Percentiles rank a stretch among this genome's conserved stretches.
phyloP scores from a whole-genome alignment of 2,329 filamentous ascomycete species.

The Teratosphaeriaceae sp. region DNA sequence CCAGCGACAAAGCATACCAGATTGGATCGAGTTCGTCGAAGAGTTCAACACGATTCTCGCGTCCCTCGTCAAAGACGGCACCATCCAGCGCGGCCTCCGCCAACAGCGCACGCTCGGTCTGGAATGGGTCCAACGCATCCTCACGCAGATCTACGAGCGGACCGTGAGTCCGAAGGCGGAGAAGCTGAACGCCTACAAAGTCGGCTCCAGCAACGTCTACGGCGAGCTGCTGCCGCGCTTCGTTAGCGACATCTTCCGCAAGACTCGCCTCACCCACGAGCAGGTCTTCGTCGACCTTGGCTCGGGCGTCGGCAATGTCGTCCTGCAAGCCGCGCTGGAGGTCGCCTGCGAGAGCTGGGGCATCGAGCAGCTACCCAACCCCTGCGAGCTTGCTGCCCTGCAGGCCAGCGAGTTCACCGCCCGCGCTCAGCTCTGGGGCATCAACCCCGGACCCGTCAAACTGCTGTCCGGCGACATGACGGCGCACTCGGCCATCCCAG shows the following conservation, averaged over 20 bases:
- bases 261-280: conserved; percentile 69
- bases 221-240: conserved; percentile 86
- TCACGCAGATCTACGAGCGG: conserved; percentile 78
- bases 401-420: conserved; percentile 78
- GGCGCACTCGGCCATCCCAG: conserved; percentile 61
- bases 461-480: conserved; percentile 82
- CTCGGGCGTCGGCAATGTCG: conserved; percentile 93
- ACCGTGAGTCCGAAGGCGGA: conserved; percentile 88
- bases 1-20: conserved; percentile 54
- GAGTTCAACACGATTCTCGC: conserved; percentile 71
- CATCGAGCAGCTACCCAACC: conserved; percentile 92
- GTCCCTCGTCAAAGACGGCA: conserved; percentile 60
- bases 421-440: conserved; percentile 84
- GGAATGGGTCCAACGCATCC: conserved; percentile 60
- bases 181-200: conserved; percentile 74
- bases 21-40: conserved; percentile 65
- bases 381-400: conserved; percentile 70
- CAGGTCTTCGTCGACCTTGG: conserved; percentile 92
- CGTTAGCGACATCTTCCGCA: conserved; percentile 71
- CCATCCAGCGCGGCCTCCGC: conserved; percentile 65
- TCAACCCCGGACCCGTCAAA: conserved; percentile 70
- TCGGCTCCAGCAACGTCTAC: conserved; percentile 89
- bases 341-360: conserved; percentile 93
- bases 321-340: conserved; percentile 87
- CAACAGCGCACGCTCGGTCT: conserved; percentile 63